Conservation (phyloP, 139 green algal species). For the Spirogloea muscicola region DNA sequence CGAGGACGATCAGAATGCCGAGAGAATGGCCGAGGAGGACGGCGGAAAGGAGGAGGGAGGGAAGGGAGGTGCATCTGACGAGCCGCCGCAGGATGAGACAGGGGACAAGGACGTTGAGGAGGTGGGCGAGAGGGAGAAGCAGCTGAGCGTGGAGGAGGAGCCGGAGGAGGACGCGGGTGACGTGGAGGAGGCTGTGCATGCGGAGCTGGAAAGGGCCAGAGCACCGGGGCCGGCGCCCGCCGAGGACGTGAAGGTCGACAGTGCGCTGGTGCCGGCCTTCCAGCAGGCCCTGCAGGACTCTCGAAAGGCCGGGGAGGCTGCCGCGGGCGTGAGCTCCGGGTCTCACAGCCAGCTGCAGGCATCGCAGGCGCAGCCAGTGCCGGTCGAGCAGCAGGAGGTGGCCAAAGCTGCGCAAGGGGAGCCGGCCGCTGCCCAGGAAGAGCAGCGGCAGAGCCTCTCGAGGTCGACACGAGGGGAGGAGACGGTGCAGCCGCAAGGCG, state of each 20-base stretch:
- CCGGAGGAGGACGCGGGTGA: conserved; percentile 42
- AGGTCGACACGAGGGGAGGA: conserved; percentile 15
- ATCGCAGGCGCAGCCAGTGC: too few species aligned
- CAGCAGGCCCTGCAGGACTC: too few species aligned
- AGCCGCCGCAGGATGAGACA: conserved; percentile 18
- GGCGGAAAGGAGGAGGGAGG: conserved; percentile 18
- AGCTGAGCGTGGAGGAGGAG: conserved; percentile 29
- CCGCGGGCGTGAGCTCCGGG: too few species aligned
- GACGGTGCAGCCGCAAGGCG: conserved; percentile 23
- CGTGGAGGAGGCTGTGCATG: background rate
- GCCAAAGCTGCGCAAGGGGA: conserved; percentile 23
- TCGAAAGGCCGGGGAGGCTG: too few species aligned
- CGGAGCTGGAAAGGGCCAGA: background rate
- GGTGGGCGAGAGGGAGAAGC: conserved; percentile 18
- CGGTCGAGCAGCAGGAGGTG: background rate
- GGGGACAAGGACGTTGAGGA: conserved; percentile 33
- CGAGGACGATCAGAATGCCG: conserved; percentile 17
- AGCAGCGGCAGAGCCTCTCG: conserved; percentile 43
- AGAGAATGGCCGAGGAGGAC: conserved; percentile 19
- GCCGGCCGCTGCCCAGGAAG: conserved; percentile 4
- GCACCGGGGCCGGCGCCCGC: background rate
- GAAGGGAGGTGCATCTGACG: conserved; percentile 17
- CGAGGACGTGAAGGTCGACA: background rate
- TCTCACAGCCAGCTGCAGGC: too few species aligned
- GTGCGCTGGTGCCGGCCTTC: too few species aligned